Base-by-base conservation (phyloP, 1,284 basidiomycete genomes). In the Leccinum variabile region DNA sequence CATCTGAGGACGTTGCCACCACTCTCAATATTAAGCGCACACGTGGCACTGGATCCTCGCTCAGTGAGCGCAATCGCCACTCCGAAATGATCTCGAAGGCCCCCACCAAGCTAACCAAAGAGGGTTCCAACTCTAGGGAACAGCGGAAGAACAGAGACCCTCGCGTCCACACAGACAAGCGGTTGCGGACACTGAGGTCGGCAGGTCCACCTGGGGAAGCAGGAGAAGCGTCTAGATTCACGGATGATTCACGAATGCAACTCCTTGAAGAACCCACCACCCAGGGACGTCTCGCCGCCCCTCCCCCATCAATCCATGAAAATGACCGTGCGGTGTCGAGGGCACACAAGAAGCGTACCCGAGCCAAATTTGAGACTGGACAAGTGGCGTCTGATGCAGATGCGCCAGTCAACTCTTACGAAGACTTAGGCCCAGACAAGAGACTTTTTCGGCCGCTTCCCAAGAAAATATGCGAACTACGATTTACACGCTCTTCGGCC, bases 361-460 rank as follows among this genome's bases (percentile, higher is more conserved):
- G 68, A 46, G 11, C n/a, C 14, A 68, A 70, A 59, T 62, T 44
- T 9, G 72, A 71, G 61, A 58, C 56, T 3, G 54, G 44, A 39
- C 53, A 28, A n/a, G 54, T 55, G 49, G 37, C 5, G 6, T 25
- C 61, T 3, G 49, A 35, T 41, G 56, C 59, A 39, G 35, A 49
- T 16, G 5, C n/a, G 3, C 53, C 41, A 6, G 28, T 55, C 44
- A 53, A 56, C 14, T 46, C 62, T 11, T 35, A 35, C n/a, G 68
- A 75, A 52, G 0, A 1, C 10, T 60, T 70, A 39, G 72, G 71
- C 25, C 62, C 63, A 2, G 72, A 73, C 54, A 3, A 11, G 10
- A 70, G 71, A 39, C 3, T 3, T 4, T 8, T 28, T 5, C 69
- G 73, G 18, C 73, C 73, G 13, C 64, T 75, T 56, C 71, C 71